Evolutionary conservation across 306 rosid genomes (phyloP).

Genomic region (Pueraria montana): DNA sequence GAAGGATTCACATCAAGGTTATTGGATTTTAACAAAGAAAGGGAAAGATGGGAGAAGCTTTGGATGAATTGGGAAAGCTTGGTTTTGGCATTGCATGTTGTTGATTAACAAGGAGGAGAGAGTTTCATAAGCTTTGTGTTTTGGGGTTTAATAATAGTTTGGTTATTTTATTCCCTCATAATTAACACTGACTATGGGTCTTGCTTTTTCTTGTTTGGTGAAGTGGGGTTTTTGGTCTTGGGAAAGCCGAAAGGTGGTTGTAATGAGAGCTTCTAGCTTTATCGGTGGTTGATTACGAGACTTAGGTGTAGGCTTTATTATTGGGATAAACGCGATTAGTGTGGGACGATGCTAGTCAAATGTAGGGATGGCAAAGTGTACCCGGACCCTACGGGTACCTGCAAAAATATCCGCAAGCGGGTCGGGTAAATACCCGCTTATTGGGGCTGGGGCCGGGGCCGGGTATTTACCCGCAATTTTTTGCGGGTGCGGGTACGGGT

Average conservation of each 20-base stretch:
- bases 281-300: slow-evolving; percentile 33
- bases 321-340: slow-evolving; percentile 37
- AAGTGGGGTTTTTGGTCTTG: slow-evolving; percentile 4
- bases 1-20: slow-evolving; percentile 4
- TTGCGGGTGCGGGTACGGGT: too few species aligned
- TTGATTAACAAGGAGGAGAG: background rate
- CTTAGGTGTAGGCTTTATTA: slow-evolving; percentile 22
- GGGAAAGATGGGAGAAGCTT: slow-evolving; percentile 49
- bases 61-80: slow-evolving; percentile 49
- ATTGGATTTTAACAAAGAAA: slow-evolving; percentile 14
- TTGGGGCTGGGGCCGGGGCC: too few species aligned
- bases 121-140: slow-evolving; percentile 45
- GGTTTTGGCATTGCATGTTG: slow-evolving; percentile 7
- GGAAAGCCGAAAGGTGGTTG: slow-evolving; percentile 36
- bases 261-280: slow-evolving; percentile 36
- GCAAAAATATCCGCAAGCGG: too few species aligned
- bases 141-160: background rate
- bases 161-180: background rate
- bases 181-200: background rate
- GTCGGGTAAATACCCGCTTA: too few species aligned
- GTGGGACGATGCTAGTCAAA: background rate
- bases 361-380: too few species aligned
- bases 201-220: background rate
- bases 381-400: too few species aligned
- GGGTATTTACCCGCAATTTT: too few species aligned